phyloP scores from a whole-genome alignment of 139 green algal genomes.

The Coccomyxa sp. region DNA sequence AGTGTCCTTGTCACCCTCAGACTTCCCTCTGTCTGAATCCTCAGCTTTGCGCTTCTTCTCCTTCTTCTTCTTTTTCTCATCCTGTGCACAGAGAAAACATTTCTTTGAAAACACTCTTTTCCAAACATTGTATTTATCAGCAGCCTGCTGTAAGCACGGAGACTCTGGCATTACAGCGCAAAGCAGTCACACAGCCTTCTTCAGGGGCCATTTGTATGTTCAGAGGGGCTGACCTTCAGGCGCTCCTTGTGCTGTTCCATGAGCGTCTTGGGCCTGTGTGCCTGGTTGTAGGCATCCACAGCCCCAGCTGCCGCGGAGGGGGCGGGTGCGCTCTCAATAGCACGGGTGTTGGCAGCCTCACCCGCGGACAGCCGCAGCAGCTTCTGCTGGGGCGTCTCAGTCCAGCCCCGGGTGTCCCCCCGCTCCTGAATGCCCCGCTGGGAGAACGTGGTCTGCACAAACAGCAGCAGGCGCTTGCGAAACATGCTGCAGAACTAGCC shows the following conservation, averaged over 20 bases:
- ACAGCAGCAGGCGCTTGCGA: background rate
- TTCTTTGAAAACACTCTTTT: conserved; percentile 12
- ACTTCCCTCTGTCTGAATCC: conserved; percentile 2
- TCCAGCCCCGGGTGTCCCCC: conserved; percentile 66
- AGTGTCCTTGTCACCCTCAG: background rate
- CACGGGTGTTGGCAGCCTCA: conserved; percentile 4
- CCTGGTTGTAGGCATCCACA: conserved; percentile 38
- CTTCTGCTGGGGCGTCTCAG: conserved; percentile 54
- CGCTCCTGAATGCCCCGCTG: conserved; percentile 16
- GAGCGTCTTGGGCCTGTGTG: conserved; percentile 52
- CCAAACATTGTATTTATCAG: conserved; percentile 1
- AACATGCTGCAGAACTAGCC: no score
- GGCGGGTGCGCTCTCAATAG: background rate
- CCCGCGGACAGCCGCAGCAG: conserved; percentile 28
- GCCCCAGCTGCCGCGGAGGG: conserved; percentile 8
- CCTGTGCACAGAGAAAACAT: background rate
- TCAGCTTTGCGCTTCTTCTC: conserved; percentile 27
- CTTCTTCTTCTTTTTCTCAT: conserved; percentile 32
- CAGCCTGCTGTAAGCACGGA: background rate
- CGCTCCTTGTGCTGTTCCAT: conserved; percentile 65
- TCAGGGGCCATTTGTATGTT: background rate
- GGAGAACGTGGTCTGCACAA: conserved; percentile 25
- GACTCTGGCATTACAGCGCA: background rate
- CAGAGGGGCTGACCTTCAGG: background rate
- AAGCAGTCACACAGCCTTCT: background rate